These are phyloP conservation scores for Mesembryanthemum crystallinum DNA, from an alignment of 148 eudicot genomes.

Conservation along the genomic window DNA sequence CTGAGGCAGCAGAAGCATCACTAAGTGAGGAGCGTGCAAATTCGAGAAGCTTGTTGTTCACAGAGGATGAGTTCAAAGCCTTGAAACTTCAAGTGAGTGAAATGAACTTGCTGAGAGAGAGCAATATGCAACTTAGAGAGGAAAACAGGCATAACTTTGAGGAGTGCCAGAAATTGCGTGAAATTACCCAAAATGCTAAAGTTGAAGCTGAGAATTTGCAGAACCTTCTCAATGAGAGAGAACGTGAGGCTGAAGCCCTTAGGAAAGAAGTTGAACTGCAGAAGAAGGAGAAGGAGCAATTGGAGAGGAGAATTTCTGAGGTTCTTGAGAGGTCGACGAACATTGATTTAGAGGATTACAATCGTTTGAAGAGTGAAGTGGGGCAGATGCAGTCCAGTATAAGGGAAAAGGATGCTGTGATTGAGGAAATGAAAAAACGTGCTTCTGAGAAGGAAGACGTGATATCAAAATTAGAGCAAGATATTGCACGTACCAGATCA, in stretches of 20 bases:
- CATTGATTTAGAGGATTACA: constrained; percentile 64
- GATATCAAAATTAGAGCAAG: constrained; percentile 62
- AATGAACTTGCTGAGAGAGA: constrained; percentile 87
- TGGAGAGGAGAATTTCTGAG: constrained; percentile 56
- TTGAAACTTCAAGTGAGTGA: constrained; percentile 84
- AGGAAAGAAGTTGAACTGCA: constrained; percentile 52
- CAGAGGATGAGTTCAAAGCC: constrained; percentile 89
- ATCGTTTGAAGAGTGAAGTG: constrained; percentile 51
- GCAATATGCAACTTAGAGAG: constrained; percentile 89
- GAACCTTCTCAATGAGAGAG: constrained; percentile 49
- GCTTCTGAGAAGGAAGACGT: constrained; percentile 52
- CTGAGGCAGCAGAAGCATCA: constrained; percentile 70
- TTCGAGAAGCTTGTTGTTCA: constrained; percentile 55
- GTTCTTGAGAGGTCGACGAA: constrained; percentile 58
- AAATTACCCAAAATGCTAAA: constrained; percentile 46
- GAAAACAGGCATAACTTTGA: constrained; percentile 83
- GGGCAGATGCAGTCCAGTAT: constrained; percentile 57
- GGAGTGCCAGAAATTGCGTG: constrained; percentile 91
- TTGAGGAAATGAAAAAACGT: constrained; percentile 52
- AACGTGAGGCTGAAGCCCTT: constrained; percentile 49
- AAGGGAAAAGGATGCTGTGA: constrained; percentile 56
- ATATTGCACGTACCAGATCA: constrained; percentile 44
- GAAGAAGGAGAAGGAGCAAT: constrained; percentile 49
- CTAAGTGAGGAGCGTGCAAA: constrained; percentile 63
- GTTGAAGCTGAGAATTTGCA: constrained; percentile 54